These are phyloP conservation scores for Boletus sp. DNA, from an alignment of 768 basidiomycete genomes.

Conservation along the genomic window DNA sequence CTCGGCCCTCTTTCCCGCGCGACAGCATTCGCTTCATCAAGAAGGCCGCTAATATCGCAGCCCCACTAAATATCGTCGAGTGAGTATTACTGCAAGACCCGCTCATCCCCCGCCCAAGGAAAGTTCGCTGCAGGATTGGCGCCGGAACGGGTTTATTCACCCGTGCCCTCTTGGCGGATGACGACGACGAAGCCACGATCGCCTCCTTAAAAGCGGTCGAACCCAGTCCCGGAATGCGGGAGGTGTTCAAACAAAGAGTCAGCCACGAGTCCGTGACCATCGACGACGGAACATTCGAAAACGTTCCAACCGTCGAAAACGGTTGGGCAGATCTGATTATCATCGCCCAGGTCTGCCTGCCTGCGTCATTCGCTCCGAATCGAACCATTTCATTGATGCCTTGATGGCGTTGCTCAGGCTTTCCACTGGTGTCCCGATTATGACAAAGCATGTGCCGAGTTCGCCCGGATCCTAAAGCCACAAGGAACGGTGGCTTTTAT, in stretches of 20 bases:
- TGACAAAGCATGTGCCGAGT: constrained; percentile 67
- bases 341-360: constrained; percentile 61
- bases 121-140: constrained; percentile 55
- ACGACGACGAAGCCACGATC: constrained; percentile 49
- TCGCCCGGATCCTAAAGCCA: constrained; percentile 77
- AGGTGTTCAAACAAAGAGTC: constrained; percentile 57
- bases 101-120: not conserved
- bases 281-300: constrained; percentile 68
- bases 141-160: constrained; percentile 90
- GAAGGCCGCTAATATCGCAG: constrained; percentile 35
- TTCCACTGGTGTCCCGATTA: constrained; percentile 93
- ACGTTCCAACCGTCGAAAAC: constrained; percentile 49
- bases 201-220: constrained; percentile 67
- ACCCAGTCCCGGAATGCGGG: constrained; percentile 85
- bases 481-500: constrained; percentile 68
- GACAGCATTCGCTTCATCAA: constrained; percentile 61
- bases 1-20: constrained; percentile 78
- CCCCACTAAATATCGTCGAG: constrained; percentile 66
- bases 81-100: constrained; percentile 31
- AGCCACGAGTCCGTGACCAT: constrained; percentile 50
- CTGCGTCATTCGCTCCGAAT: not conserved
- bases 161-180: constrained; percentile 68
- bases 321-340: constrained; percentile 77
- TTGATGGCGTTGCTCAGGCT: constrained; percentile 49
- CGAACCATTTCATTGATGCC: constrained; percentile 2